Conservation (phyloP, 2,329 filamentous ascomycete species). For the Neofusicoccum sp. region DNA sequence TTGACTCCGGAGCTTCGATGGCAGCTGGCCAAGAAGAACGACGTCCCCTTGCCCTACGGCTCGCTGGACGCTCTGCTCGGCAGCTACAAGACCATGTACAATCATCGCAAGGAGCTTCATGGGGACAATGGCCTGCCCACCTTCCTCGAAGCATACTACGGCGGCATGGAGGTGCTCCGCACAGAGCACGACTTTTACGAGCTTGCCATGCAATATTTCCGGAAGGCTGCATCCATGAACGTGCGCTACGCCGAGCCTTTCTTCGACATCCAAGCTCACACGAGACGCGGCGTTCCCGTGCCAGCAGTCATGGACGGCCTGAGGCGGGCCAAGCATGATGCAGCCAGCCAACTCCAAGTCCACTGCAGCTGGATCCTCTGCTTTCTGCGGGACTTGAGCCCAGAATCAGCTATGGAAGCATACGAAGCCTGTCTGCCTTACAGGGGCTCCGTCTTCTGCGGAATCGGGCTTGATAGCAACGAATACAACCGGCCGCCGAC, state of each 20-base stretch:
- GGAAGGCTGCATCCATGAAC: conserved; percentile 35
- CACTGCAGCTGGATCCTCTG: conserved; percentile 42
- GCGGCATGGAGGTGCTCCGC: conserved; percentile 31
- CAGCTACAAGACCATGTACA: conserved; percentile 22
- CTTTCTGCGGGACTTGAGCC: conserved; percentile 42
- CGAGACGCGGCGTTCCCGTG: conserved; percentile 35
- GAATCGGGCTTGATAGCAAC: conserved; percentile 49
- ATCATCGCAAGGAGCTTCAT: conserved; percentile 22
- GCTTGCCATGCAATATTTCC: conserved; percentile 41
- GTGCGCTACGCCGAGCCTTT: conserved; percentile 44
- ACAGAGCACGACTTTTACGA: conserved; percentile 41
- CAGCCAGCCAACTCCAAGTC: conserved; percentile 19
- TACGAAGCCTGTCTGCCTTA: conserved; percentile 43
- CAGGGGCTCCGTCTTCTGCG: conserved; percentile 42
- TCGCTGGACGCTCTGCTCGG: background rate
- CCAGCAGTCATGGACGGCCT: conserved; percentile 38
- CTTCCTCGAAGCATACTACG: conserved; percentile 29
- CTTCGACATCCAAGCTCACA: conserved; percentile 46
- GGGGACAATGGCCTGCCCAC: conserved; percentile 27
- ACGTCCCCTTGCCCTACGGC: background rate
- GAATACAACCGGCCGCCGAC: conserved; percentile 47
- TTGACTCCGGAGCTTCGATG: conserved; percentile 43
- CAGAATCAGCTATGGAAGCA: conserved; percentile 39
- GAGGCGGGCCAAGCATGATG: conserved; percentile 21
- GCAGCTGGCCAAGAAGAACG: conserved; percentile 43